Evolutionary conservation across 768 basidiomycete genomes (phyloP), one percentile per base, ranked within the genome.

Genomic region (Psilocybe sp.): DNA sequence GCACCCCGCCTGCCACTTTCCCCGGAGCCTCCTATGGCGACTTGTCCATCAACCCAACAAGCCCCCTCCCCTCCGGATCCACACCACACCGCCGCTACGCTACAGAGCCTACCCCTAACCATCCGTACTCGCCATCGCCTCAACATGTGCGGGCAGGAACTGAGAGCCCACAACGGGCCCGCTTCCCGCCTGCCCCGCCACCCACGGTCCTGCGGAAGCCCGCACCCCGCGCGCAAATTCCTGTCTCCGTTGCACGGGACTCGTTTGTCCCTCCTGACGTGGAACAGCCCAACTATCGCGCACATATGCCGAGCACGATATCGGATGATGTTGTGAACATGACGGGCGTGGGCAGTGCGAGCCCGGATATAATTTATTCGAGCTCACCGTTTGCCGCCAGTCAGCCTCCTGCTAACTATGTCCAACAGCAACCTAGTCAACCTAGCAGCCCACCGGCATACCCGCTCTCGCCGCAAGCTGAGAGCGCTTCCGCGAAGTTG

Each of bases 211-310:
- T 82, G 51, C 80, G 82, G 35, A 88, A 87, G 60, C 80, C 79
- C 16, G 81, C 80, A 18, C 85, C 84, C 0, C 69, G 80, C 51
- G 81, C 80, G 9, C 82, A 85, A 56, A 64, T 86, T 5, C 84
- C 85, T 1, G 72, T 81, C 10, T 83, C 84, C 10, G 79, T 84
- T 44, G 74, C 82, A 41, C 72, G 76, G 32, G 75, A 79, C 34
- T 56, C 61, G 12, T 63, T 64, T 11, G 49, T 57, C 9, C 52
- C 54, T 35, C 53, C 59, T 34, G 57, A 58, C 40, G 40, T 47
- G 23, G 44, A 46, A 14, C 45, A 42, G 12, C 48, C 44, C 5
- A 38, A 44, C 12, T 40, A 54, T 43, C 75, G 79, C 15, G 69
- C 72, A 7, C 65, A 78, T 46, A 64, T 82, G 20, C 78, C 82